A percentile compares a stretch with the other conserved stretches of the same genome.
Conservation (phyloP, 2,329 filamentous ascomycete species). For the Arthrobotrys sphaeroides region DNA sequence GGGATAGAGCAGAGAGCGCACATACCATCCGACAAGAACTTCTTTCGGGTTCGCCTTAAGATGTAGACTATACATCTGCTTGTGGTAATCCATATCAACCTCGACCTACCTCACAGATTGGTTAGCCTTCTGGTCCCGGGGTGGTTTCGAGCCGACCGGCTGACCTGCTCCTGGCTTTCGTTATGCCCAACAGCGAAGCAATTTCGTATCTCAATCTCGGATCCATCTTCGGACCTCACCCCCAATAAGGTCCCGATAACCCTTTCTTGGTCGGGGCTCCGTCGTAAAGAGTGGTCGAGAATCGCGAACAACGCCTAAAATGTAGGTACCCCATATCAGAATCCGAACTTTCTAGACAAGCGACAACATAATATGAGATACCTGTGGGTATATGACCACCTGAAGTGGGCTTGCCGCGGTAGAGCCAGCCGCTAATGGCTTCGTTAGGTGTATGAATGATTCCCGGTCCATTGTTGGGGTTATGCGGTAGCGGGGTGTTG, state of each 20-base stretch:
- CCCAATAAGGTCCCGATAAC: constrained; percentile 97
- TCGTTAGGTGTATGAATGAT: constrained; percentile 50
- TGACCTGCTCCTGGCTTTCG: constrained; percentile 87
- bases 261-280: constrained; percentile 89
- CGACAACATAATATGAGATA: constrained; percentile 63
- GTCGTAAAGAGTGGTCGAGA: constrained; percentile 91
- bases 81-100: constrained; percentile 99
- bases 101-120: constrained; percentile 69
- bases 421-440: constrained; percentile 27
- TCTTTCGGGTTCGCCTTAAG: constrained; percentile 94
- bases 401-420: constrained; percentile 76
- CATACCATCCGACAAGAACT: constrained; percentile 84
- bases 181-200: constrained; percentile 99
- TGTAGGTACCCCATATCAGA: constrained; percentile 5
- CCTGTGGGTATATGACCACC: constrained; percentile 95
- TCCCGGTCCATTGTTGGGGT: constrained; percentile 43
- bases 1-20: background rate
- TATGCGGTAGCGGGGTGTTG: background rate
- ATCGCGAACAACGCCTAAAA: constrained; percentile 75
- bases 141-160: background rate
- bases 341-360: constrained; percentile 21
- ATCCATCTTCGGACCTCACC: constrained; percentile 92
- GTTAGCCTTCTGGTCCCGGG: background rate
- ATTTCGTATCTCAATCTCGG: constrained; percentile 92
- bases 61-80: constrained; percentile 96